Percentiles rank a stretch among this genome's conserved stretches.
These are phyloP conservation scores for Neonectria ditissima DNA, from an alignment of 2,329 filamentous ascomycete species.

Conservation along the genomic window DNA sequence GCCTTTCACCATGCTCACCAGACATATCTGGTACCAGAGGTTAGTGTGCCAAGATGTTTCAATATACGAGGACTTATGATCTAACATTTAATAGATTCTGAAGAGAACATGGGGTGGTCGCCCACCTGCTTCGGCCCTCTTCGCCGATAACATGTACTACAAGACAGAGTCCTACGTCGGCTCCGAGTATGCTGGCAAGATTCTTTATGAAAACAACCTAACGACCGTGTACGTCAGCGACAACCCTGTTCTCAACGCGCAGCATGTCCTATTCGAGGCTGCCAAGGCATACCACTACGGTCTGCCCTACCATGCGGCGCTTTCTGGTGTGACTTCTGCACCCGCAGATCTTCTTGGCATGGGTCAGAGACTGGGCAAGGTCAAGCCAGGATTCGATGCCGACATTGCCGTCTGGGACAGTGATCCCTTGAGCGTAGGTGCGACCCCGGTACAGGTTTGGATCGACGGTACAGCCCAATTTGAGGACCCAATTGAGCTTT, in stretches of 20 bases:
- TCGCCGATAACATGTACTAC: conserved; percentile 80
- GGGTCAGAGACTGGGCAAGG: conserved; percentile 68
- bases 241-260: conserved; percentile 77
- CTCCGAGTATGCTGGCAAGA: conserved; percentile 74
- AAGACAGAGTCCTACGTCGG: conserved; percentile 75
- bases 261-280: conserved; percentile 75
- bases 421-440: conserved; percentile 70
- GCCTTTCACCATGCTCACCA: conserved; percentile 79
- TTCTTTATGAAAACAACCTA: conserved; percentile 72
- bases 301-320: conserved; percentile 69
- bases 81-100: conserved; percentile 56
- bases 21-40: conserved; percentile 74
- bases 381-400: conserved; percentile 71
- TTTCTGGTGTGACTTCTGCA: conserved; percentile 68
- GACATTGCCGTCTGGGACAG: conserved; percentile 73
- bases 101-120: conserved; percentile 67
- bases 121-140: conserved; percentile 70
- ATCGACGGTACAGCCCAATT: conserved; percentile 70
- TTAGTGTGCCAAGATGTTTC: conserved; percentile 43
- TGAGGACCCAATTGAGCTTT: conserved; percentile 64
- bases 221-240: conserved; percentile 77
- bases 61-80: neutral
- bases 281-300: conserved; percentile 71
- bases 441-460: conserved; percentile 71
- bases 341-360: conserved; percentile 70